Conservation (phyloP, 106 monocot genomes). For the Cymbidium sinense region DNA sequence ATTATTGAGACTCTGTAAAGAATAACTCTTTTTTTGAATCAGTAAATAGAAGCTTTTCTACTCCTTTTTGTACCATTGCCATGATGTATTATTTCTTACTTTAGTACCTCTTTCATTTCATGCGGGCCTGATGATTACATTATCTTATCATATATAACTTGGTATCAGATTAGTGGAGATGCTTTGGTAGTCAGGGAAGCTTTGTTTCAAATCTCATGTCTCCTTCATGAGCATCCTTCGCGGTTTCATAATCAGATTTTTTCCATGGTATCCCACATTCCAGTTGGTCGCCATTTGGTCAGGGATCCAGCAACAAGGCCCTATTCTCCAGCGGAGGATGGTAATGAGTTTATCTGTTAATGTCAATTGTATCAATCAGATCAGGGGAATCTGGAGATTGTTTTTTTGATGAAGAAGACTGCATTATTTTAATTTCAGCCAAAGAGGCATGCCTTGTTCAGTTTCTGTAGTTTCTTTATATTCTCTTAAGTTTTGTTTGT, state of each 20-base stretch:
- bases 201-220: conserved; percentile 43
- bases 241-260: conserved; percentile 28
- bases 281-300: conserved; percentile 29
- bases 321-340: not conserved
- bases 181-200: conserved; percentile 41
- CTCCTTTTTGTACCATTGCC: not conserved
- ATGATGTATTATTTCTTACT: not conserved
- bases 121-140: not conserved
- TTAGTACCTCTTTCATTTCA: not conserved
- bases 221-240: conserved; percentile 46
- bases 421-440: conserved; percentile 28
- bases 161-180: conserved; percentile 49
- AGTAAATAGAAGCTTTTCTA: not conserved
- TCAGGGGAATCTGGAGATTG: conserved; percentile 40
- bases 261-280: conserved; percentile 6
- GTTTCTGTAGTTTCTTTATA: not conserved
- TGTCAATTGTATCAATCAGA: conserved; percentile 37
- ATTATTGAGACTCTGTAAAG: not conserved
- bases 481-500: not conserved
- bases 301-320: conserved; percentile 1
- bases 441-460: conserved; percentile 26
- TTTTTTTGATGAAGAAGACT: conserved; percentile 33
- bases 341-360: conserved; percentile 34
- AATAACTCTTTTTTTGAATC: not conserved
- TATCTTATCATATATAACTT: not conserved